phyloP scores from a whole-genome alignment of 805 yeast genomes.

The Yamadazyma ubonensis region DNA sequence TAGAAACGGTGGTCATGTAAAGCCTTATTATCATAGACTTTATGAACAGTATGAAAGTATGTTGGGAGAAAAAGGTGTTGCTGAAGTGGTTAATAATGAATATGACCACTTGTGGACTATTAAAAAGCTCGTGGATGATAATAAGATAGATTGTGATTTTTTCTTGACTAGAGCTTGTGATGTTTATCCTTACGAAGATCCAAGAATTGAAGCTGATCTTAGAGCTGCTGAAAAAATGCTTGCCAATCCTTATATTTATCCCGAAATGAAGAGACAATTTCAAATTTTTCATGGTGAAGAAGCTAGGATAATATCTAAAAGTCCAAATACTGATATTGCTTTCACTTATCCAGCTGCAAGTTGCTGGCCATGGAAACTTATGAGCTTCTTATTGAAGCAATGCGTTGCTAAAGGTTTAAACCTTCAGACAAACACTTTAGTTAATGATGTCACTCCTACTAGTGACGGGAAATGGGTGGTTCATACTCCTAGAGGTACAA shows the following conservation, averaged over 20 bases:
- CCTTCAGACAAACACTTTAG: slow-evolving; percentile 44
- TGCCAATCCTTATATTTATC: slow-evolving; percentile 25
- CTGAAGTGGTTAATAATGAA: slow-evolving; percentile 39
- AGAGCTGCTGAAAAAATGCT: slow-evolving; percentile 17
- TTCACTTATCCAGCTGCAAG: slow-evolving; percentile 42
- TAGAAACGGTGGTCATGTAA: slow-evolving; percentile 50
- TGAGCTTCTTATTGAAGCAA: slow-evolving; percentile 29
- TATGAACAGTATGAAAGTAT: slow-evolving; percentile 15
- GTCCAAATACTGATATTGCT: slow-evolving; percentile 26
- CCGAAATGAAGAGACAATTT: slow-evolving; percentile 26
- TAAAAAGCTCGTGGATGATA: slow-evolving; percentile 29
- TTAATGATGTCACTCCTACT: slow-evolving; percentile 22
- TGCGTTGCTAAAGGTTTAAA: slow-evolving; percentile 35
- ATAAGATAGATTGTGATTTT: slow-evolving; percentile 39
- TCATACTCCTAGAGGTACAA: slow-evolving; percentile 11
- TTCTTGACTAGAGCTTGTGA: slow-evolving; percentile 34
- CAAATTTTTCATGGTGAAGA: slow-evolving; percentile 31
- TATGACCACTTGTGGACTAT: slow-evolving; percentile 30
- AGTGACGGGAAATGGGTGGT: slow-evolving; percentile 30
- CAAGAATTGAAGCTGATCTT: slow-evolving; percentile 9
- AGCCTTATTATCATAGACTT: slow-evolving; percentile 17
- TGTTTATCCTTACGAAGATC: slow-evolving; percentile 21
- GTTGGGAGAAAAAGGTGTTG: slow-evolving; percentile 29
- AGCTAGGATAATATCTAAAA: slow-evolving; percentile 28
- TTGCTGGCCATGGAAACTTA: slow-evolving; percentile 45